phyloP scores from a whole-genome alignment of 2,329 filamentous ascomycete species.

The Alternaria postmessia region DNA sequence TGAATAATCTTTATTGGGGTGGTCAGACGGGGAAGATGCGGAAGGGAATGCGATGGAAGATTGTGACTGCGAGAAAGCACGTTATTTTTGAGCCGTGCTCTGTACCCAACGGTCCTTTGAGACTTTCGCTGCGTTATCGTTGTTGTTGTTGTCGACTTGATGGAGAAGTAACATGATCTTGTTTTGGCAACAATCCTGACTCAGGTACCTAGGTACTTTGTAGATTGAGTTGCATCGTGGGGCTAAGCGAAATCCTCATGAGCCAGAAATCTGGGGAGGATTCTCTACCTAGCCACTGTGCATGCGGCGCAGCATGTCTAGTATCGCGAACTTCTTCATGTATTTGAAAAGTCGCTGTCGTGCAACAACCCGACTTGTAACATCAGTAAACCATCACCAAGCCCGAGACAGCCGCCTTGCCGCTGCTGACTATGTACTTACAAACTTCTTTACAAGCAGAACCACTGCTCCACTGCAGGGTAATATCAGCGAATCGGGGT shows the following conservation, averaged over 20 bases:
- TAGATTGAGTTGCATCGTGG: neutral
- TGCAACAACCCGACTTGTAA: neutral
- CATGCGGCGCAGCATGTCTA: neutral
- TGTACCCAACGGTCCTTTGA: rapidly evolving
- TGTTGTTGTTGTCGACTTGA: neutral
- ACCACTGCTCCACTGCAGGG: slow-evolving; percentile 20
- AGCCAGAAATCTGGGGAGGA: neutral
- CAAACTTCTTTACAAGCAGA: slow-evolving; percentile 26
- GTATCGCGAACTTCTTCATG: neutral
- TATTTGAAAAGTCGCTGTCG: neutral
- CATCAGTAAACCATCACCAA: neutral
- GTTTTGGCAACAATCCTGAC: neutral
- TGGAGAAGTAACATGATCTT: neutral
- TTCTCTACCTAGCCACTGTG: neutral
- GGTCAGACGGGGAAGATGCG: neutral
- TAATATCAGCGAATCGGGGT: slow-evolving; percentile 20
- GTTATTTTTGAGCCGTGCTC: neutral
- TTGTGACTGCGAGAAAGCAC: neutral
- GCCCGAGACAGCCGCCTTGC: neutral
- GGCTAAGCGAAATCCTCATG: neutral
- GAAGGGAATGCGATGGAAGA: neutral
- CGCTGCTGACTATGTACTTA: slow-evolving; percentile 26
- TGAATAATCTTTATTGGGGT: neutral
- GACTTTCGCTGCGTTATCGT: too few species aligned
- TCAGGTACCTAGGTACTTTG: too few species aligned